phyloP scores from a whole-genome alignment of 139 green algal genomes.

The Chara braunii region DNA sequence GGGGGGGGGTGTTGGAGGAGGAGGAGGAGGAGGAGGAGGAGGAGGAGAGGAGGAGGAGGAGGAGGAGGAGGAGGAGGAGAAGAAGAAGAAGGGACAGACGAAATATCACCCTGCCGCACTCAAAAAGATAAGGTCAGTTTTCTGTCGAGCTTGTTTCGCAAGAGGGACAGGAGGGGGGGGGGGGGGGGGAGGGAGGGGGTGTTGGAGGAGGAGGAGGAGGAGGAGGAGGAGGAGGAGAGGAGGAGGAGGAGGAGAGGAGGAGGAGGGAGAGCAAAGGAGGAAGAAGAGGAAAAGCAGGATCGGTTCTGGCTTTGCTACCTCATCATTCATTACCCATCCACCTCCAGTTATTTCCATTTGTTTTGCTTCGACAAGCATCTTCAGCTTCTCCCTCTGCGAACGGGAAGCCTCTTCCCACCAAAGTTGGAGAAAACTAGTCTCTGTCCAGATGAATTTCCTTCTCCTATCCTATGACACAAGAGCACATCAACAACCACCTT shows the following conservation, averaged over 20 bases:
- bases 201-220: slow-evolving; percentile 2
- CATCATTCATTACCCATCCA: slow-evolving; percentile 41
- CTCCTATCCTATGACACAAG: slow-evolving; percentile 9
- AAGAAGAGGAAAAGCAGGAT: not conserved
- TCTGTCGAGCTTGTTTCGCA: not conserved
- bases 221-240: not conserved
- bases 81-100: not conserved
- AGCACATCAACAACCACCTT: no score
- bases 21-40: not conserved
- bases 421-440: slow-evolving; percentile 23
- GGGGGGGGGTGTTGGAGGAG: not conserved
- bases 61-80: not conserved
- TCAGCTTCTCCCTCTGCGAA: slow-evolving; percentile 8
- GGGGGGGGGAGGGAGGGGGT: not conserved
- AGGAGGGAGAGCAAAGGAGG: not conserved
- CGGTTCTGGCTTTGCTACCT: slow-evolving; percentile 18
- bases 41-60: not conserved
- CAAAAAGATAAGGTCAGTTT: not conserved
- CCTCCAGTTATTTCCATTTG: slow-evolving; percentile 34
- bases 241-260: not conserved
- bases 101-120: no score
- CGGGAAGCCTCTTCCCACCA: slow-evolving; percentile 25
- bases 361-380: not conserved
- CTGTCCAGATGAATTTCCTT: slow-evolving; percentile 35
- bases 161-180: not conserved